Conservation (phyloP, 2,329 filamentous ascomycete genomes). For the Phyllosticta citribraziliensis region DNA sequence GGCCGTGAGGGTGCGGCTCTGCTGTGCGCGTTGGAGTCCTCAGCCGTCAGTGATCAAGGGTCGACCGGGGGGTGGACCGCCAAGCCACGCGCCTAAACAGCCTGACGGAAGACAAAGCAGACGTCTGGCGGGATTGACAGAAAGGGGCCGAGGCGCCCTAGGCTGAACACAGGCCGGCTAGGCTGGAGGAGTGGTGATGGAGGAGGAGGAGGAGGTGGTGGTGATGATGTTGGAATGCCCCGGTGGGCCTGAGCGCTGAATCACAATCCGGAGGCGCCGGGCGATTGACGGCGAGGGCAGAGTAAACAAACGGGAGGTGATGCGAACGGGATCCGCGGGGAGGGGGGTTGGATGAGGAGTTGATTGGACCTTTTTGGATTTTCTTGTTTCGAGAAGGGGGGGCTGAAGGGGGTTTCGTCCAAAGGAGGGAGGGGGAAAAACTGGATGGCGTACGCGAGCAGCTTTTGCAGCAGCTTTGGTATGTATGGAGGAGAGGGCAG, state of each 20-base stretch:
- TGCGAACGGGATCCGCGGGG: conserved; percentile 16
- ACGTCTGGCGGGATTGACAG: neutral
- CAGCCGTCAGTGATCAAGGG: conserved; percentile 4
- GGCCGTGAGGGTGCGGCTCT: conserved; percentile 4
- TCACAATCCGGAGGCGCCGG: conserved; percentile 23
- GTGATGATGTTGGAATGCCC: conserved; percentile 1
- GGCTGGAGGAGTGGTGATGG: neutral
- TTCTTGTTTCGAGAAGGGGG: neutral
- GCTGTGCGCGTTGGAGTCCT: neutral
- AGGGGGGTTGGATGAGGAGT: neutral
- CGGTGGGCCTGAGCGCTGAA: conserved; percentile 25
- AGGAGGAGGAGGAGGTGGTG: neutral
- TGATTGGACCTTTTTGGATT: neutral
- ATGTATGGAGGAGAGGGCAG: conserved; percentile 10
- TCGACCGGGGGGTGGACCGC: neutral
- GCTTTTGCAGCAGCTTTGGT: neutral
- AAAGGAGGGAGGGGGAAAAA: conserved; percentile 11
- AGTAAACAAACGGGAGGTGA: conserved; percentile 13
- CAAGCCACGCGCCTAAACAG: conserved; percentile 2
- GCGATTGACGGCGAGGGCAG: neutral
- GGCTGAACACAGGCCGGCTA: neutral
- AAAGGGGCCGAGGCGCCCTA: neutral
- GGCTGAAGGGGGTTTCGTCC: neutral
- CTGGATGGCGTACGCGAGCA: neutral
- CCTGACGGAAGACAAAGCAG: neutral